Conservation (phyloP, 345 rosid genomes). For the Gossypioides kirkii region DNA sequence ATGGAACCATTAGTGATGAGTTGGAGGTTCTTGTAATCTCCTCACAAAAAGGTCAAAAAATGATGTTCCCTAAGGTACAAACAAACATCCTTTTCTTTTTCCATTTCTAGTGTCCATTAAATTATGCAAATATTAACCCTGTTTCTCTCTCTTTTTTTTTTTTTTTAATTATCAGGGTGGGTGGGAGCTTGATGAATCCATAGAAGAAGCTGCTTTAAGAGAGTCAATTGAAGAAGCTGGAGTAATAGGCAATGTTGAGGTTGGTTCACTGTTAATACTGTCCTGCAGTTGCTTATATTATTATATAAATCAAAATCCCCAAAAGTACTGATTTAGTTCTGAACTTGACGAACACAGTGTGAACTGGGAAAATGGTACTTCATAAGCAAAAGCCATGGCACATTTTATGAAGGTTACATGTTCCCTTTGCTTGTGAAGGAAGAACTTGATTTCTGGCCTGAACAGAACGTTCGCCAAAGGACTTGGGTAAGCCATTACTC, state of each 20-base stretch:
- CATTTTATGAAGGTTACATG: slow-evolving; percentile 82
- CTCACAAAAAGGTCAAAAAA: slow-evolving; percentile 71
- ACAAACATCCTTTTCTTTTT: not conserved
- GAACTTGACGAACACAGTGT: slow-evolving; percentile 38
- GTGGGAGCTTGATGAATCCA: slow-evolving; percentile 90
- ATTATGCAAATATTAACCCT: slow-evolving; percentile 4
- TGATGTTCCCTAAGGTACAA: slow-evolving; percentile 87
- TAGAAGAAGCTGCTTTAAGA: slow-evolving; percentile 69
- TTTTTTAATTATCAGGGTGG: slow-evolving; percentile 51
- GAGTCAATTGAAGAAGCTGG: slow-evolving; percentile 89
- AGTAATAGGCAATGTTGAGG: slow-evolving; percentile 72
- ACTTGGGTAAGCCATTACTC: slow-evolving; percentile 50
- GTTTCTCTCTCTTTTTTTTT: too few relatives aligned
- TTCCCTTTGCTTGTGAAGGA: slow-evolving; percentile 78
- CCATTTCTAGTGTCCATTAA: not conserved
- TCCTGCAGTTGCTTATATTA: not conserved
- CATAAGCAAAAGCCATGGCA: slow-evolving; percentile 68
- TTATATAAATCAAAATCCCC: not conserved
- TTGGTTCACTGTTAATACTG: slow-evolving; percentile 8
- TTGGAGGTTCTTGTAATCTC: slow-evolving; percentile 67
- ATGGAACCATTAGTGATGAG: slow-evolving; percentile 36
- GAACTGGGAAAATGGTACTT: slow-evolving; percentile 78
- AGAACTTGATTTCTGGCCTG: slow-evolving; percentile 82
- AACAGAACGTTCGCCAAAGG: slow-evolving; percentile 55
- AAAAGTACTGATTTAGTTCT: not conserved